phyloP scores from a whole-genome alignment of 306 rosid species.

The Sicyos edulis region DNA sequence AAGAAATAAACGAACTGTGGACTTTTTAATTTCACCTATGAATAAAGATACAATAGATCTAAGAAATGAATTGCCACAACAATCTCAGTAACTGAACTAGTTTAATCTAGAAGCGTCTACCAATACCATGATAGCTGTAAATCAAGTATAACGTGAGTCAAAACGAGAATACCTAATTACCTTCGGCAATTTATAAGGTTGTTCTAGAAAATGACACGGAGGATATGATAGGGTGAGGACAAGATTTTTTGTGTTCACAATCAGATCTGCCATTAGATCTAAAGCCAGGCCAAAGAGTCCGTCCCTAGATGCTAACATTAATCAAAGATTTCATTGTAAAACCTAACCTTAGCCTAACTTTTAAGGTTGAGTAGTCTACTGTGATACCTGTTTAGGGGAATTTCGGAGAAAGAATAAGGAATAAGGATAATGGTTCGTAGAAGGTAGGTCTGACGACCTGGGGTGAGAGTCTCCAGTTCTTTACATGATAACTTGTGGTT shows the following conservation, averaged over 20 bases:
- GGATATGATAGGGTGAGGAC: not conserved
- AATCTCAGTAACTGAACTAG: too few species aligned
- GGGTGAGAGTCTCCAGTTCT: too few species aligned
- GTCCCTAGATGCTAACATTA: not conserved
- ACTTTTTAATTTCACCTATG: too few species aligned
- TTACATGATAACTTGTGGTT: too few species aligned
- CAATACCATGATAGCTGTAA: too few species aligned
- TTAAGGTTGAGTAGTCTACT: not conserved
- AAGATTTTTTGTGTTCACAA: not conserved
- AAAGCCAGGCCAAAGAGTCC: not conserved
- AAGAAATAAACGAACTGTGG: slow-evolving; percentile 6
- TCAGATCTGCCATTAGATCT: not conserved
- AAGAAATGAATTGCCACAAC: too few species aligned
- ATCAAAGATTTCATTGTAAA: not conserved
- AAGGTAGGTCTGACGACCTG: too few species aligned
- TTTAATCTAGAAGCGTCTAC: not conserved
- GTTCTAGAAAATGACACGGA: not conserved
- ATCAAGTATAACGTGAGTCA: too few species aligned
- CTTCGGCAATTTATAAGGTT: not conserved
- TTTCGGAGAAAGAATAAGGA: too few species aligned
- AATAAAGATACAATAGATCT: too few species aligned
- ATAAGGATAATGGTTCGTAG: too few species aligned
- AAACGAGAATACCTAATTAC: not conserved
- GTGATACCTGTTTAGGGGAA: too few species aligned
- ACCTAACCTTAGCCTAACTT: not conserved